Conservation (phyloP, 768 basidiomycete species). For the Mrakia gelida region DNA sequence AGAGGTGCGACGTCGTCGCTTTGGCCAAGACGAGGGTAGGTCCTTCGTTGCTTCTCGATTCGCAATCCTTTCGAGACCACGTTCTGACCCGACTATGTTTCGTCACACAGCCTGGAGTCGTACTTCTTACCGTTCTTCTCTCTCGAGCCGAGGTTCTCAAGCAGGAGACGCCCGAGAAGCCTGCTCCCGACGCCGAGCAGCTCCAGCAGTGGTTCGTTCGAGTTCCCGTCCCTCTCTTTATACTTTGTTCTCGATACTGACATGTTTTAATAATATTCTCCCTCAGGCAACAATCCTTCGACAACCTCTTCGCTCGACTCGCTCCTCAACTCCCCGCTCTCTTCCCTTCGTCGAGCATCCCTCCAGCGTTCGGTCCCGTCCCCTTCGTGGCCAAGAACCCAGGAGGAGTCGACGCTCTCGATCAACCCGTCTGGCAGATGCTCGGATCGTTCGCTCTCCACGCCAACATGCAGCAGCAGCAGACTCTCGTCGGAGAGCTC, state of each 20-base stretch:
- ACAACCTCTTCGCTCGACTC: conserved; percentile 76
- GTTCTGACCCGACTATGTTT: conserved; percentile 7
- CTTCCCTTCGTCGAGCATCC: conserved; percentile 75
- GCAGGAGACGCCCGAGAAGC: conserved; percentile 60
- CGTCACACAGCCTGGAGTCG: conserved; percentile 71
- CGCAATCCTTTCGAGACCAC: not conserved
- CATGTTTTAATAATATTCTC: not conserved
- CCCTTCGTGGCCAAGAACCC: conserved; percentile 43
- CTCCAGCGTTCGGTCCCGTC: conserved; percentile 46
- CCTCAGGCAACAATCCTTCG: conserved; percentile 77
- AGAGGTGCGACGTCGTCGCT: conserved; percentile 66
- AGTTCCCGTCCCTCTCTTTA: not conserved
- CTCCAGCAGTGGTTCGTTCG: conserved; percentile 63
- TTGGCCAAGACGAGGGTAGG: conserved; percentile 77
- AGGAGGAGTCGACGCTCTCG: conserved; percentile 48
- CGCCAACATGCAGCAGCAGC: conserved; percentile 77
- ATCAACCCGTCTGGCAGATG: conserved; percentile 94
- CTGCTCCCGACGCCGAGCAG: conserved; percentile 60
- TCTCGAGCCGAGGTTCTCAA: conserved; percentile 91
- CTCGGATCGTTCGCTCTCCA: conserved; percentile 80
- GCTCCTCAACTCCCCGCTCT: conserved; percentile 69
- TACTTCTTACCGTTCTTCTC: conserved; percentile 81
- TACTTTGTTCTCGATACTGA: not conserved
- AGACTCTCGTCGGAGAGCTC: conserved; percentile 72
- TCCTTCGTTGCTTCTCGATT: conserved; percentile 7